Evolutionary conservation across 495 filamentous ascomycete genomes (phyloP).

Genomic region (Chaetomium tenue): DNA sequence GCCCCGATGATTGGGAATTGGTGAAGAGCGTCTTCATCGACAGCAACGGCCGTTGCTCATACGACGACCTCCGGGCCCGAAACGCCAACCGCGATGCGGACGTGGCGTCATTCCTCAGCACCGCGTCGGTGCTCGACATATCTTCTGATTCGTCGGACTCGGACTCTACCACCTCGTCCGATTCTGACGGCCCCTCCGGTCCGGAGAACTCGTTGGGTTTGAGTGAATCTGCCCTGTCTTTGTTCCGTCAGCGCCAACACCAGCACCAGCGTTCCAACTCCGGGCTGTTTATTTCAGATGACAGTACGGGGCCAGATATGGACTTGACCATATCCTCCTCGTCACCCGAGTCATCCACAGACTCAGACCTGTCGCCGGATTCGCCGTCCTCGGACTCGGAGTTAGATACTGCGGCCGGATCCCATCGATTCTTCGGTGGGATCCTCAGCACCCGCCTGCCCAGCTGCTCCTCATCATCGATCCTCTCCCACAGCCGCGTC

Average conservation of each 20-base stretch:
- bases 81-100: constrained; percentile 22
- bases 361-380: constrained; percentile 12
- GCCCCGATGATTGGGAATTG: constrained; percentile 23
- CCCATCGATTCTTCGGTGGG: background rate
- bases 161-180: background rate
- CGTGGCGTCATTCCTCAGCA: constrained; percentile 13
- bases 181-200: background rate
- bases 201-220: background rate
- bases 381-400: background rate
- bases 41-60: constrained; percentile 20
- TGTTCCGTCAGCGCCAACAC: background rate
- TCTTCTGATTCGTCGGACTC: constrained; percentile 5
- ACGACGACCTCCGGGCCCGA: constrained; percentile 21
- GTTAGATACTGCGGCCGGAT: background rate
- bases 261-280: background rate
- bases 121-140: background rate
- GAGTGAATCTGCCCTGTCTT: background rate
- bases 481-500: background rate
- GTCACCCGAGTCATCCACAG: background rate
- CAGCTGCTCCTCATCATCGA: background rate
- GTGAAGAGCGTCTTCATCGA: constrained; percentile 32
- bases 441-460: background rate
- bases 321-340: background rate
- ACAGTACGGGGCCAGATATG: no score
- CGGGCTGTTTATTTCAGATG: background rate